Base-by-base conservation (phyloP, 2,329 filamentous ascomycete genomes). In the Fusarium bulbicola region DNA sequence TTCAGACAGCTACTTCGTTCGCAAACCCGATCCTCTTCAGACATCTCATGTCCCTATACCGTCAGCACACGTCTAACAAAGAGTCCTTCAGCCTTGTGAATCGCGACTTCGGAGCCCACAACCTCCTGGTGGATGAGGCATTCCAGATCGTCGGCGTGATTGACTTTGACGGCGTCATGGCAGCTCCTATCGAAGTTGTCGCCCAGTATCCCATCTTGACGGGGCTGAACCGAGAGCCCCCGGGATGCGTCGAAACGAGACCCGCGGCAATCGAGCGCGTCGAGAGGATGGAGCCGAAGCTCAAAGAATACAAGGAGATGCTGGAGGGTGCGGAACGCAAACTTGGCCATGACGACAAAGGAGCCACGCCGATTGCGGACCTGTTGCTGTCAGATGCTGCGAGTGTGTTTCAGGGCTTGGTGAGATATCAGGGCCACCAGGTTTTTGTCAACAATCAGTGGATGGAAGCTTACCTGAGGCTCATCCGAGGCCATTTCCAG, bases 31-130 rank as follows among this genome's bases (percentile, higher is more conserved):
- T 49, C 28, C 28, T 49, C 21, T 32, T 32, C 11, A 32, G 3
- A 49, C 46, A 49, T 5, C 21, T 49, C 10, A 24, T 49, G 21
- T 49, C 46, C 28, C 46, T 49, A 4, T 32, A 49, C 14, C 30
- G 3, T n/a, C 14, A n/a, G 16, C 14, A 9, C 9, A 32, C 16
- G 0, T 3, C 46, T 20, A 6, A 12, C 15, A 9, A 49, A 24
- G 46, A n/a, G 12, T 32, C 28, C 3, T 49, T 32, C 28, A 32
- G 28, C 20, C 28, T 49, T n/a, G 28, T 32, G 7, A 49, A 49
- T 24, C 21, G 28, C 21, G 46, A 32, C 14, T 49, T 49, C 21
- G 28, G 46, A 9, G 28, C 46, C 7, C 46, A 49, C 7, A 32
- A 49, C 14, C 28, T 49, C 1, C 5, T 49, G 5, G 21, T 49